Base-by-base conservation (phyloP, 805 yeast species). In the Kluyveromyces starmeri region DNA sequence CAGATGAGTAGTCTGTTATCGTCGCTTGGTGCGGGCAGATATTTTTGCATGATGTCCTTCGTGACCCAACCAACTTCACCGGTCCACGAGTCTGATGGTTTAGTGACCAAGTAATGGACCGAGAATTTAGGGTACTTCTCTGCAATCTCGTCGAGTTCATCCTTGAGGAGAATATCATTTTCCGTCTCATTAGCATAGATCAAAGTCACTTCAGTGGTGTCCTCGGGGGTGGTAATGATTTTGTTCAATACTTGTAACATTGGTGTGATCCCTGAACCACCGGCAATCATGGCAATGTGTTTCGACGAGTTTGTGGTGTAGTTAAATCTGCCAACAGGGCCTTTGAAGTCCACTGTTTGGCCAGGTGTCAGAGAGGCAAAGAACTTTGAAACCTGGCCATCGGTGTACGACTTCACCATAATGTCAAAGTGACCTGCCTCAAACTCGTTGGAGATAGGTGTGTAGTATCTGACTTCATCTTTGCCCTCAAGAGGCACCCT, bases 191-290 rank as follows among this genome's bases (percentile, higher is more conserved):
- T 82, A 20, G 85, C 86, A 52, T 67, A 83, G 34, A 83, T 64
- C 44, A 83, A 59, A 2, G 73, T 65, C 36, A 83, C 65, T 34
- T 68, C 67, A 23, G 89, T 79, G 20, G 53, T 23, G 54, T 81
- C 88, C 38, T 68, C 75, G 3, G 84, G 77, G 18, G 78, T 74
- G 12, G 86, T 80, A 41, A 80, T 72, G 33, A 81, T 67, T 39
- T 71, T 71, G 40, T 82, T 76, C 34, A 83, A 65, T 11, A 88
- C 80, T 60, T 86, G 94, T 50, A 82, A 68, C 61, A 84, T 77
- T 24, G 96, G 96, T 7, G 96, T 84, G 43, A 88, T 79, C 34
- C 96, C 94, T 0, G 89, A 75, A 13, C 94, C 94, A 45, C 92
- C 94, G 6, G 88, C 89, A 46, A 83, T 66, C 62, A 83, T 67